Evolutionary conservation across 805 yeast genomes (phyloP), one percentile per base, ranked within the genome.

Genomic region (fission yeast (Schizosaccharomyces pombe)): DNA sequence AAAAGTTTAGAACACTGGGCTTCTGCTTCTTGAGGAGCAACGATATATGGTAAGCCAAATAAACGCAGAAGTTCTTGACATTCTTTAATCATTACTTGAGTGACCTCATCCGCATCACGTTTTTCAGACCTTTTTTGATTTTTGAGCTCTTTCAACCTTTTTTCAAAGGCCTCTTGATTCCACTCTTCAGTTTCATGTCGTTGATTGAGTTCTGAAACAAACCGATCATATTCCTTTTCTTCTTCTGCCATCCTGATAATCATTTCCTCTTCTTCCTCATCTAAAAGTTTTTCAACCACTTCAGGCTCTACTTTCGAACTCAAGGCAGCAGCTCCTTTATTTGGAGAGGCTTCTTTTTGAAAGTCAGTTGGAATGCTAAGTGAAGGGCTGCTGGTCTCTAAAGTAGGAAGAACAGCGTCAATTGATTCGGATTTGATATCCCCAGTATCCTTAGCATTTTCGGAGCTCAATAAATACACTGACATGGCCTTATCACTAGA

Each of bases 11-110:
- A 95, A 68, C 99, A 91, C 62, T 91, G 98, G 0, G 98, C 97
- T 68, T 91, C 99, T 1, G 98, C 98, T 67, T 91, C 99, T 87
- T 85, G 85, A 0, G 98, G 99, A 0, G 98, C 96, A 0, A 94
- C 84, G 8, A 91, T 75, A 60, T 77, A 91, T 0, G 99, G 99
- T 3, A 91, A 82, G 1, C 98, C 98, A 70, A 91, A 91, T 55
- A 89, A 67, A 30, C 82, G 75, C 6, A 91, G 69, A 47, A 91
- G 70, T 58, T 86, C 95, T 66, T 91, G 95, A 19, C 94, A 91
- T 63, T 91, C 97, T 39, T 72, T 71, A 26, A 89, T 75, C 96
- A 91, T 91, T 1, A 75, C 75, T 5, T 76, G 75, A 0, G 95
- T 82, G 0, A 89, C 95, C 60, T 83, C 93, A 62, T 91, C 97